Percentiles rank a stretch among this genome's conserved stretches.
Evolutionary conservation across 352 stramenopile species (phyloP).

Genomic region (Thraustochytrium sp.): DNA sequence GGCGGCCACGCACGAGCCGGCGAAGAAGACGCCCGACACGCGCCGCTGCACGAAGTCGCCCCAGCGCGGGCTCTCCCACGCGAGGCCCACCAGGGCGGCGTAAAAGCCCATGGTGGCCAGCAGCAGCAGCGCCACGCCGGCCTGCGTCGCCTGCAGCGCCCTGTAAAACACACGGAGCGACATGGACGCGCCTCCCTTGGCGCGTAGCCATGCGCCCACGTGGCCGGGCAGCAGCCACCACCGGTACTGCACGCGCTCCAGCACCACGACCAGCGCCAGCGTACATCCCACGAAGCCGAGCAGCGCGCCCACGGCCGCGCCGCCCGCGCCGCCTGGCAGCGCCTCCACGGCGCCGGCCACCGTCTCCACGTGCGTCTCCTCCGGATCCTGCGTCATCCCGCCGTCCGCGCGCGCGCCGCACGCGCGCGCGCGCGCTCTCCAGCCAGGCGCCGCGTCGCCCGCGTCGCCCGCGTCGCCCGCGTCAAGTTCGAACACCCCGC

Average conservation of each 20-base stretch:
- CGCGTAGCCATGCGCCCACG: not conserved
- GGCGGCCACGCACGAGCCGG: not conserved
- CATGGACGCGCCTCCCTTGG: not conserved
- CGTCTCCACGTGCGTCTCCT: too few species aligned
- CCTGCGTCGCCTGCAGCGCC: not conserved
- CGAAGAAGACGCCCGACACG: slow-evolving; percentile 5
- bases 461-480: too few species aligned
- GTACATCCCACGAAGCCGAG: not conserved
- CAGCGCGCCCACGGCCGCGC: not conserved
- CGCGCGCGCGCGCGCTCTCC: too few species aligned
- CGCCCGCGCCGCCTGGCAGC: not conserved
- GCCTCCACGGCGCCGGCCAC: too few species aligned
- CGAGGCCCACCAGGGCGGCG: not conserved
- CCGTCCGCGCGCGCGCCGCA: too few species aligned
- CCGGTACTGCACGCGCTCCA: not conserved
- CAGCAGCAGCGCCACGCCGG: not conserved
- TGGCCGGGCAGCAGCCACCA: slow-evolving; percentile 18
- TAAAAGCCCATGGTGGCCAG: not conserved
- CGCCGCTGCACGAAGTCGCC: slow-evolving; percentile 3
- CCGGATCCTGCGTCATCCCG: too few species aligned
- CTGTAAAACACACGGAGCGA: not conserved
- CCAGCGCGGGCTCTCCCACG: not conserved
- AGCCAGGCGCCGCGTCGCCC: too few species aligned
- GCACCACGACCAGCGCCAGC: not conserved
- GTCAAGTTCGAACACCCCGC: too few species aligned